Evolutionary conservation across 495 filamentous ascomycete species (phyloP), one percentile per base, ranked within the genome.

Genomic region (Neurospora sp.): DNA sequence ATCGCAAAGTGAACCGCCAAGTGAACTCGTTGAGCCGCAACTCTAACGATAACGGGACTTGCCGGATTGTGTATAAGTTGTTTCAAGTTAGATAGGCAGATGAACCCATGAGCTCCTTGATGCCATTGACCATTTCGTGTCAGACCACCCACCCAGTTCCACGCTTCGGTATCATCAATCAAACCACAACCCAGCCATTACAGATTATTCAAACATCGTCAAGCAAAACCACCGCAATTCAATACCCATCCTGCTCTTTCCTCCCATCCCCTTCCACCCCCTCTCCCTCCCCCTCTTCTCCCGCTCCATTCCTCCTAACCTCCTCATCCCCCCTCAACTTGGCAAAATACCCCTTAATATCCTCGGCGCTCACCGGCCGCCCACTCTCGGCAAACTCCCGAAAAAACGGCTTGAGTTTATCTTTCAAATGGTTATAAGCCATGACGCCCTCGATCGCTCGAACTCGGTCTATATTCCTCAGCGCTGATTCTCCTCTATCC

Each of bases 301-400:
- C n/a, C 9, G 3, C 84, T 37, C 82, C 84, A 9, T 85, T 84
- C 68, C 81, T 82, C 37, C 85, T 86, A 20, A 80, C 87, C 77
- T 84, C 77, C 31, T 93, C 92, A 84, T 98, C 96, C 69, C 95
- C 96, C 73, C 96, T 87, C 74, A 99, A 79, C 81, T 93, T 94
- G 71, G 94, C 96, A 87, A 98, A 98, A 82, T 97, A 97, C 10
- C 85, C 89, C 83, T 97, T 98, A 79, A 99, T 94, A 83, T 98
- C 94, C 80, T 98, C 96, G 6, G 94, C 95, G 0, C 91, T 89
- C 14, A 99, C 94, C 3, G 90, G 88, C 81, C 91, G 82, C 1
- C 94, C 94, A 73, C 89, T 94, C 80, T 97, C 95, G 4, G 96
- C 96, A 82, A 97, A 99, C 70, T 97, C 92, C 78, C 92, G 87